Evolutionary conservation across 2,329 filamentous ascomycete genomes (phyloP), one percentile per base, ranked within the genome.

Genomic region (Fusarium odoratissimum): DNA sequence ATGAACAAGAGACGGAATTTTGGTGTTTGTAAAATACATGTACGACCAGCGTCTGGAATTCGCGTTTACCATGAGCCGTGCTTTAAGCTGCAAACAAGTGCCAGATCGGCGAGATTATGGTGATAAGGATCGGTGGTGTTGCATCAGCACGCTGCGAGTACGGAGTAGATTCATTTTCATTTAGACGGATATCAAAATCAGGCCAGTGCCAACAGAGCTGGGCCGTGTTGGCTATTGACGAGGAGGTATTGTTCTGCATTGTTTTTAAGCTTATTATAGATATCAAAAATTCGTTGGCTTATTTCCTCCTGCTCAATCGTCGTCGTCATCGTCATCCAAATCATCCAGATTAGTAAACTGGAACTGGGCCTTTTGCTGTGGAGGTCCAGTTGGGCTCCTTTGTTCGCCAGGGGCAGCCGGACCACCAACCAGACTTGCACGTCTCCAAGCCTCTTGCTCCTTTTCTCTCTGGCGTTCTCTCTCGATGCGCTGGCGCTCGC

Each of bases 291-390:
- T 38, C 23, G 19, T 44, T 62, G 38, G 11, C 28, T 58, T 44
- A 37, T 17, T 10, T 48, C 17, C 62, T 40, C 17, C 37, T 28
- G 37, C 52, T 75, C 76, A 79, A 57, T 83, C 81, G 12, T 83
- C 67, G 17, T 69, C 81, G 13, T 72, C 69, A 33, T 83, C 81
- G 41, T 87, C 84, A 48, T 88, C 86, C 58, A 88, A 82, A 69
- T 89, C 87, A 69, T 88, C 84, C 73, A 86, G 78, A 60, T 84
- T 87, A 60, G 86, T 84, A 62, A 89, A 89, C 75, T 88, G 86
- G 72, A 89, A 89, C 81, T 89, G 87, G 7, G 72, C 72, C 78
- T 86, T 86, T 79, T 84, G 85, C 75, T 83, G 82, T 4, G 78
- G 79, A 8, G 76, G 75, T 8, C 74, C 77, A 17, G 80, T 70